Base-by-base conservation (phyloP, 2,329 filamentous ascomycete species). In the Aureobasidium sp. region DNA sequence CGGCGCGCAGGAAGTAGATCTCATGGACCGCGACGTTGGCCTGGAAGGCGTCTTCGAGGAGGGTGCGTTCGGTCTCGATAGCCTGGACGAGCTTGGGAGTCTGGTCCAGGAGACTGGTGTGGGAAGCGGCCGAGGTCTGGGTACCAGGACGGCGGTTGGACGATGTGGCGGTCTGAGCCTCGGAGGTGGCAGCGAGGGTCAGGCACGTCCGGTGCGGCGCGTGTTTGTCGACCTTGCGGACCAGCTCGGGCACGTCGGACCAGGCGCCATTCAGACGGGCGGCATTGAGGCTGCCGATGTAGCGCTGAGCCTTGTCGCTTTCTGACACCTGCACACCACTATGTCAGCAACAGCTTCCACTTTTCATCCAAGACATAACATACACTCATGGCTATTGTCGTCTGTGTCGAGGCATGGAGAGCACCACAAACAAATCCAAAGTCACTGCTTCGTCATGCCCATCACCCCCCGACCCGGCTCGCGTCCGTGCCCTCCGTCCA, bases 161-260 rank as follows among this genome's bases (percentile, higher is more conserved):
- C 47, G 77, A 73, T n/a, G 71, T 68, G n/a, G 75, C 75, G 66
- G 79, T 74, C 58, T 78, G 73, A 8, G 75, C 73, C 68, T 80
- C 78, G 27, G 77, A 73, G 33, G 77, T 74, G 42, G 78, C 77
- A 48, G 77, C 78, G 61, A 77, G 70, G 15, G 76, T 76, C 64
- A 81, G 75, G 69, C 93, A 96, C 76, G 84, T 84, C 74, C 90
- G 85, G 64, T 89, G 84, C 44, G 91, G 88, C 68, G 91, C 90
- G 82, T 99, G 93, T 76, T 99, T 97, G 71, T 88, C 89, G 70
- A 97, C 83, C 77, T 99, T 99, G 73, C 93, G 86, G 69, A 94
- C 87, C 66, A 96, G 82, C 77, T 97, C 93, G 29, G 90, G 90
- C 33, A 97, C 83, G 33, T 89, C 85, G 67, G 85, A 81, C 94